Evolutionary conservation across 2,329 filamentous ascomycete species (phyloP).

Genomic region (Pestalotiopsis sp.): DNA sequence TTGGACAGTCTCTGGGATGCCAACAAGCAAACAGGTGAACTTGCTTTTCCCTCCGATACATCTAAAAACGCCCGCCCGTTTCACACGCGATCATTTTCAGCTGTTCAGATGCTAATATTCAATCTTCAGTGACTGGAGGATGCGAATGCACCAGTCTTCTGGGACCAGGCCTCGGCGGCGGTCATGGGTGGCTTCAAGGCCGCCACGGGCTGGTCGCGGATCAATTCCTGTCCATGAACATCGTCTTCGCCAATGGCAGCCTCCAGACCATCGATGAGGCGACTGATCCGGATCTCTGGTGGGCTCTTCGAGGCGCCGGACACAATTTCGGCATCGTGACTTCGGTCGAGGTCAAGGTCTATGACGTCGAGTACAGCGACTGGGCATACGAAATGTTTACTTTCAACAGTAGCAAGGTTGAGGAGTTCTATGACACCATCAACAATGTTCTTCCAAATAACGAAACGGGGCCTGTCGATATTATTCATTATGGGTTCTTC

Average conservation of each 20-base stretch:
- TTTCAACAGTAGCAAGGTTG: constrained; percentile 47
- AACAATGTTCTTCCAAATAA: constrained; percentile 24
- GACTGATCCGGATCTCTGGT: constrained; percentile 51
- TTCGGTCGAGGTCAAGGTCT: constrained; percentile 46
- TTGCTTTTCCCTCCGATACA: not conserved
- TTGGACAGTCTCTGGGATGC: constrained; percentile 50
- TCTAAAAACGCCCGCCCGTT: not conserved
- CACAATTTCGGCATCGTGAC: constrained; percentile 63
- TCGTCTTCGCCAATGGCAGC: constrained; percentile 43
- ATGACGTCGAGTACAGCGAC: constrained; percentile 37
- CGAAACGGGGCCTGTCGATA: constrained; percentile 41
- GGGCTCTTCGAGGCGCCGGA: constrained; percentile 58
- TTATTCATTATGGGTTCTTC: constrained; percentile 55
- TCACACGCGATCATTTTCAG: not conserved
- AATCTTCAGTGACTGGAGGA: constrained; percentile 46
- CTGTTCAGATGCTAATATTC: not conserved
- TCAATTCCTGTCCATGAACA: constrained; percentile 40
- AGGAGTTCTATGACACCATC: constrained; percentile 42
- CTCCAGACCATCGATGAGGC: constrained; percentile 29
- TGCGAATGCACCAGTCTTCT: constrained; percentile 55
- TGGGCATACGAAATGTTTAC: constrained; percentile 43
- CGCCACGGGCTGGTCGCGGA: constrained; percentile 44
- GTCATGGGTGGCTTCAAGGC: constrained; percentile 45
- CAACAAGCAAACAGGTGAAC: constrained; percentile 51
- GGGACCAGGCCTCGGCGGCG: constrained; percentile 47